Evolutionary conservation across 2,329 filamentous ascomycete species (phyloP), one percentile per base, ranked within the genome.

Genomic region (Cryphonectria radicalis): DNA sequence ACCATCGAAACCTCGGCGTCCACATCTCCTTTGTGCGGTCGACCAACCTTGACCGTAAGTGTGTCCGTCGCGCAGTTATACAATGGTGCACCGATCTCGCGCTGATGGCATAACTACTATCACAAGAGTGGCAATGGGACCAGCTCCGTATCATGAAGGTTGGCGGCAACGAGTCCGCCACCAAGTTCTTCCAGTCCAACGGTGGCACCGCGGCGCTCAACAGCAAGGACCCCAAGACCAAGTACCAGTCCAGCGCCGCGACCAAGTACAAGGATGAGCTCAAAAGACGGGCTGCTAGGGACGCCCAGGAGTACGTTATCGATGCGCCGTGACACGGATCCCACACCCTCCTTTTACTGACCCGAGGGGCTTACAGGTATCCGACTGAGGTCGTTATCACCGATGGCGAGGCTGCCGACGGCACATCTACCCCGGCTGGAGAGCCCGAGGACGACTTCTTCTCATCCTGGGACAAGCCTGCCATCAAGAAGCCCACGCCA

Each of bases 21-120:
- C 96, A 99, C 84, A 98, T 99, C 83, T 98, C 95, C 77, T 99
- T 99, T 86, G 96, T 99, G 78, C 92, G 96, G 78, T 98, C 95
- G 73, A 98, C 95, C 74, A 98, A 98, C 82, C 92, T 99, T 82
- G 96, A 99, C 82, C 94, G 95, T 98, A 93, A 80, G 94, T 86
- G 28, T 46, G 28, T 42, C 32, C 11, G 28, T 14, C 25, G 46
- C 71, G 69, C 64, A 50, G 28, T 60, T 63, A 35, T 43, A 46
- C 46, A 50, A 50, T n/a, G 46, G 22, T 43, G 46, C 60, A 37
- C 32, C 40, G 43, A 65, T 43, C 28, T 4, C 46, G 65, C 13
- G 60, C 73, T 72, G 68, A 72, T 70, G 4, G n/a, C 13, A 43
- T 43, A 74, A 71, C 74, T 22, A 40, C 46, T 50, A 10, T n/a